These are phyloP conservation scores for Carex cristatella DNA, from an alignment of 176 grass and related monocot genomes.

Conservation along the genomic window DNA sequence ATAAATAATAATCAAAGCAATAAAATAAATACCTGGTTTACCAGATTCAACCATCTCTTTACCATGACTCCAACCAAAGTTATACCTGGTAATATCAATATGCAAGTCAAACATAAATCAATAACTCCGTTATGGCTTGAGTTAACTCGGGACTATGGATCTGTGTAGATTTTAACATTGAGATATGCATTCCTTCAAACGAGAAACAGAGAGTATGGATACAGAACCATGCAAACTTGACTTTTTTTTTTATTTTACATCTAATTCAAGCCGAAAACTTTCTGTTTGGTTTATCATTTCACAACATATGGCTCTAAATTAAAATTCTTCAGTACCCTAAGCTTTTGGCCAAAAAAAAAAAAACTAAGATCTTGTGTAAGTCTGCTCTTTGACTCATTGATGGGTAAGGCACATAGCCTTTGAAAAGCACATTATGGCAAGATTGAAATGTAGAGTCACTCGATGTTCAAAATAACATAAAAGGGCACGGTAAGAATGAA, in stretches of 20 bases:
- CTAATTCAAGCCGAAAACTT: neutral
- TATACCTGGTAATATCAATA: slow-evolving; percentile 46
- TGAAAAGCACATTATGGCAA: neutral
- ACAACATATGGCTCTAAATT: neutral
- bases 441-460: neutral
- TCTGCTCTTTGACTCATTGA: neutral
- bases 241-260: too few species aligned
- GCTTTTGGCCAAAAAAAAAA: neutral
- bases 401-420: neutral
- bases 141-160: neutral
- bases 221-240: neutral
- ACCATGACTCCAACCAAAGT: slow-evolving; percentile 96
- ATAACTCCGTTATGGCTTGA: neutral
- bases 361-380: too few species aligned
- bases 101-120: neutral
- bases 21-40: slow-evolving; percentile 54
- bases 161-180: slow-evolving; percentile 1
- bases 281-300: neutral
- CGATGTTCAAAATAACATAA: neutral
- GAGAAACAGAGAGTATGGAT: neutral
- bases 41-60: slow-evolving; percentile 84
- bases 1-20: neutral
- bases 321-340: neutral
- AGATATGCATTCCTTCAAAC: neutral
- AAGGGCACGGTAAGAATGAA: neutral